These are phyloP conservation scores for Malassezia sp. DNA, from an alignment of 1,284 basidiomycete species.

Conservation along the genomic window DNA sequence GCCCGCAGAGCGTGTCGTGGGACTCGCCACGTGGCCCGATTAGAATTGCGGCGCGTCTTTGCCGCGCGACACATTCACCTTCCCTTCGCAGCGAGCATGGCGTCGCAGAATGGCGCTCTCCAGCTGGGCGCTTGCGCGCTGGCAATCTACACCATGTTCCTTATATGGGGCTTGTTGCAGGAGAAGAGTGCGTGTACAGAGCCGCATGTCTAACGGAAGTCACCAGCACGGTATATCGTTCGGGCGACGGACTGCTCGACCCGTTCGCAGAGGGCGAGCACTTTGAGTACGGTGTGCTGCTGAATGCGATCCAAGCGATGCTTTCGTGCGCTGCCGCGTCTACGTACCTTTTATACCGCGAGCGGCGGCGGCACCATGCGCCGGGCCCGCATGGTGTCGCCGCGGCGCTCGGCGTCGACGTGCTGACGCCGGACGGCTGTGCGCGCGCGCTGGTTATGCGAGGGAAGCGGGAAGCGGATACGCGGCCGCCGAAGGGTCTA, in stretches of 20 bases:
- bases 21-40: no score
- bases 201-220: slow-evolving; percentile 13
- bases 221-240: slow-evolving; percentile 36
- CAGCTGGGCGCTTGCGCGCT: slow-evolving; percentile 34
- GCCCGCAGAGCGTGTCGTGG: no score
- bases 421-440: slow-evolving; percentile 25
- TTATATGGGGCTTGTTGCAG: slow-evolving; percentile 44
- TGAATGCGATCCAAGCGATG: slow-evolving; percentile 75
- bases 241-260: slow-evolving; percentile 22
- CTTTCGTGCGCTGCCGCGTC: slow-evolving; percentile 68
- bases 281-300: slow-evolving; percentile 74
- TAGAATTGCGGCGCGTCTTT: not conserved
- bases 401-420: slow-evolving; percentile 27
- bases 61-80: no score
- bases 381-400: not conserved
- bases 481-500: not conserved
- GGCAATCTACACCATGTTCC: slow-evolving; percentile 42
- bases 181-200: slow-evolving; percentile 25
- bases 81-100: slow-evolving; percentile 3
- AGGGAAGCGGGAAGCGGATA: not conserved
- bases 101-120: slow-evolving; percentile 12
- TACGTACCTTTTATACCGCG: slow-evolving; percentile 63
- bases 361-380: slow-evolving; percentile 42
- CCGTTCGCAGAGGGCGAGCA: slow-evolving; percentile 27
- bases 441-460: slow-evolving; percentile 8